Conservation (phyloP, 2,329 filamentous ascomycete species). For the Hypoxylon sp. region DNA sequence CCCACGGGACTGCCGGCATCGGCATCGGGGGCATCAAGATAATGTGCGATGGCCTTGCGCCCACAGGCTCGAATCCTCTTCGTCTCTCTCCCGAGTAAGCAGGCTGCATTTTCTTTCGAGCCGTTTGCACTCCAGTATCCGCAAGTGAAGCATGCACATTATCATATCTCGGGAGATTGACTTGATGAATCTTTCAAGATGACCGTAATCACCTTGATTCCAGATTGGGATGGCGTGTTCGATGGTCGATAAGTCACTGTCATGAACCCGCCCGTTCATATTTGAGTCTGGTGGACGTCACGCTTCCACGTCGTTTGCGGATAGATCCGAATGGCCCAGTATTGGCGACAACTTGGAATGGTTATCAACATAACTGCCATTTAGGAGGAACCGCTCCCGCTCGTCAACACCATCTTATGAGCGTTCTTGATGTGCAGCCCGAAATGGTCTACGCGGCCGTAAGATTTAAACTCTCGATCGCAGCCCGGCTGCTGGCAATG, state of each 20-base stretch:
- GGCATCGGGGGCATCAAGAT: background rate
- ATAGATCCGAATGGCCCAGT: background rate
- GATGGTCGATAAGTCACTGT: background rate
- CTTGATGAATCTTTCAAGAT: too few relatives aligned
- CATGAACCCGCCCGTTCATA: background rate
- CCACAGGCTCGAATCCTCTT: too few relatives aligned
- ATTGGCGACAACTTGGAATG: background rate
- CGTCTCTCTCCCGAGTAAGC: slow-evolving; percentile 60
- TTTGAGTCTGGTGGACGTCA: background rate
- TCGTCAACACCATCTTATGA: slow-evolving; percentile 8
- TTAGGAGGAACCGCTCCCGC: background rate
- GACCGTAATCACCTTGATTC: background rate
- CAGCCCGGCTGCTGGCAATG: slow-evolving; percentile 11
- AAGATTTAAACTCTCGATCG: background rate
- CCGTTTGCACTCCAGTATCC: slow-evolving; percentile 24
- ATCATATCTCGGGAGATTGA: slow-evolving; percentile 13
- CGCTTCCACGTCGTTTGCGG: background rate
- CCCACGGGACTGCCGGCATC: background rate
- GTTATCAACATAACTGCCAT: background rate
- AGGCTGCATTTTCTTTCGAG: slow-evolving; percentile 47
- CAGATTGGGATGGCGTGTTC: background rate
- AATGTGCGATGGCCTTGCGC: background rate
- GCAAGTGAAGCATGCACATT: slow-evolving; percentile 13
- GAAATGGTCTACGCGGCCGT: slow-evolving; percentile 20
- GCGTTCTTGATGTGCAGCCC: slow-evolving; percentile 14